Evolutionary conservation across 805 yeast species (phyloP).

Genomic region (Pichia manshurica): DNA sequence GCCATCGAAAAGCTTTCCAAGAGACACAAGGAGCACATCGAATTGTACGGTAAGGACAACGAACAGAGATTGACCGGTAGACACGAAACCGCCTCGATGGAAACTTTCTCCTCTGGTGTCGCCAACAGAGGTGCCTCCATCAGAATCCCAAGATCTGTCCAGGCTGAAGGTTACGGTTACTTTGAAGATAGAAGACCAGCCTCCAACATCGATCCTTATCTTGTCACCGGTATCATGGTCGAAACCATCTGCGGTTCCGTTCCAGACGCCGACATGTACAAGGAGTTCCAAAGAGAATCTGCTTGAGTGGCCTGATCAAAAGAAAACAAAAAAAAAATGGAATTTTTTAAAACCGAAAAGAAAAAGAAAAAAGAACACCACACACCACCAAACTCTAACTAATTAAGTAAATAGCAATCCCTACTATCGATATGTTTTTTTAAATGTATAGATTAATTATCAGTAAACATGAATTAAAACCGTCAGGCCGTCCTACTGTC

Average conservation of each 20-base stretch:
- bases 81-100: slow-evolving; percentile 96
- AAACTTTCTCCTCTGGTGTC: slow-evolving; percentile 89
- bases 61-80: slow-evolving; percentile 94
- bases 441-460: neutral
- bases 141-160: slow-evolving; percentile 98
- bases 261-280: slow-evolving; percentile 91
- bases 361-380: no score
- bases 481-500: no score
- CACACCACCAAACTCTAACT: no score
- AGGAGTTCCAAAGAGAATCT: slow-evolving; percentile 78
- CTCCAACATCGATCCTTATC: slow-evolving; percentile 97
- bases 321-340: no score
- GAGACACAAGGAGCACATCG: slow-evolving; percentile 96
- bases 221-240: slow-evolving; percentile 96
- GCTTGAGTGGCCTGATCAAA: no score
- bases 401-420: neutral
- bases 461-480: no score
- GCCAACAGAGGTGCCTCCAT: slow-evolving; percentile 99
- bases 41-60: slow-evolving; percentile 92
- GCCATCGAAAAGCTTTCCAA: slow-evolving; percentile 90
- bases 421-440: neutral
- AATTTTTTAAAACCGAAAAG: no score
- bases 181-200: slow-evolving; percentile 99
- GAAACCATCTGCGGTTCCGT: slow-evolving; percentile 95
- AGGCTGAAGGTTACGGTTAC: slow-evolving; percentile 96